These are phyloP conservation scores for Fusarium circinatum DNA, from an alignment of 2,329 filamentous ascomycete genomes.

Conservation along the genomic window DNA sequence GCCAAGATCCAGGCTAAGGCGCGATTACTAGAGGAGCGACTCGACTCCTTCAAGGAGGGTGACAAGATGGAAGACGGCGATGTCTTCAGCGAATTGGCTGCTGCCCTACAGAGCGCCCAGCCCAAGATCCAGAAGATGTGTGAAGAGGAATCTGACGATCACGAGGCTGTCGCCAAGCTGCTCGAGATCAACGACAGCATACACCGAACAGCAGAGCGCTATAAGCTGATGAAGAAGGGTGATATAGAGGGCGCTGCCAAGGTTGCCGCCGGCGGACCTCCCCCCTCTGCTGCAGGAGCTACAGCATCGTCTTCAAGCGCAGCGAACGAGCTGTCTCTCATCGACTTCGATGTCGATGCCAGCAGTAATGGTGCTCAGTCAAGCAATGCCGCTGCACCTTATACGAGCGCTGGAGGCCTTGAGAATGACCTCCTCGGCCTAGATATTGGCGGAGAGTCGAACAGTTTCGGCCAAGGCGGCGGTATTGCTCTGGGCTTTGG, in stretches of 20 bases:
- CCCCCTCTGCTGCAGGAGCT: conserved; percentile 66
- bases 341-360: conserved; percentile 82
- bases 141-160: conserved; percentile 96
- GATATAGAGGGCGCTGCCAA: conserved; percentile 85
- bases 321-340: conserved; percentile 84
- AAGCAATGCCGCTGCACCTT: conserved; percentile 34
- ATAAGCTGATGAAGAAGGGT: conserved; percentile 95
- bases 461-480: conserved; percentile 76
- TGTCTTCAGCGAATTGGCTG: conserved; percentile 85
- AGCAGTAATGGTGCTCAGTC: conserved; percentile 54
- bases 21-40: conserved; percentile 87
- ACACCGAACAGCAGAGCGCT: conserved; percentile 93
- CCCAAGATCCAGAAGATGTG: conserved; percentile 99
- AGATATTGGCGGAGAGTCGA: conserved; percentile 74
- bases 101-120: conserved; percentile 89
- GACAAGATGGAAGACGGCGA: conserved; percentile 78
- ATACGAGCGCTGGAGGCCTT: conserved; percentile 70
- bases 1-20: conserved; percentile 96
- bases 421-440: conserved; percentile 93
- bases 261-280: conserved; percentile 80
- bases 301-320: conserved; percentile 58
- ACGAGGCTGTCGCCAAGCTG: conserved; percentile 93
- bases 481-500: conserved; percentile 86
- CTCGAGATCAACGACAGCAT: conserved; percentile 99
- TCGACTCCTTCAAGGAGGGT: conserved; percentile 83